Conservation (phyloP, 257 asterid genomes). For the Jasminum sambac region DNA sequence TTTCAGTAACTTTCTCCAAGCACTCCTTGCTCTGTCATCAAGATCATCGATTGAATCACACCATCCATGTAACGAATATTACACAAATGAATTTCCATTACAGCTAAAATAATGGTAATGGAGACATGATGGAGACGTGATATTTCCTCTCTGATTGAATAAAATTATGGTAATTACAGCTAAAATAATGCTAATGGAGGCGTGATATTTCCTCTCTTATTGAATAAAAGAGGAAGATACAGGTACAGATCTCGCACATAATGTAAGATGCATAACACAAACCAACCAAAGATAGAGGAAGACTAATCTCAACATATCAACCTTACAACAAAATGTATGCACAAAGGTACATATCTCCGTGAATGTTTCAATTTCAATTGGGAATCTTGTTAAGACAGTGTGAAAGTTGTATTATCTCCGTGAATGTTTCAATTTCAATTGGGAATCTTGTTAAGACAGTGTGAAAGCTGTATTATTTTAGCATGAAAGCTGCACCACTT, state of each 20-base stretch:
- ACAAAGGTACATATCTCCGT: background rate
- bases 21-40: constrained; percentile 88
- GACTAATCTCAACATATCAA: background rate
- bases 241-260: background rate
- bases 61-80: constrained; percentile 6
- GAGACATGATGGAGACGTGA: constrained; percentile 12
- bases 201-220: background rate
- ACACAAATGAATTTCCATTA: constrained; percentile 4
- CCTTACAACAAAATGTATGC: background rate
- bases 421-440: no score
- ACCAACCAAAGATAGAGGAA: background rate
- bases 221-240: constrained; percentile 11
- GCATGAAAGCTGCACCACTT: no score
- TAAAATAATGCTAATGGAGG: constrained; percentile 8
- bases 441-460: background rate
- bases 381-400: background rate
- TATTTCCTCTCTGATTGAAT: background rate
- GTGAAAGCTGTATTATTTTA: background rate
- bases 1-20: constrained; percentile 85
- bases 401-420: background rate
- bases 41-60: constrained; percentile 21
- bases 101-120: background rate
- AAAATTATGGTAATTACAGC: constrained; percentile 12
- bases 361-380: background rate
- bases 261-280: constrained; percentile 8